A percentile compares a stretch with the other conserved stretches of the same genome.
Conservation (phyloP, 2,329 filamentous ascomycete species). For the Mycosphaerella sp. region DNA sequence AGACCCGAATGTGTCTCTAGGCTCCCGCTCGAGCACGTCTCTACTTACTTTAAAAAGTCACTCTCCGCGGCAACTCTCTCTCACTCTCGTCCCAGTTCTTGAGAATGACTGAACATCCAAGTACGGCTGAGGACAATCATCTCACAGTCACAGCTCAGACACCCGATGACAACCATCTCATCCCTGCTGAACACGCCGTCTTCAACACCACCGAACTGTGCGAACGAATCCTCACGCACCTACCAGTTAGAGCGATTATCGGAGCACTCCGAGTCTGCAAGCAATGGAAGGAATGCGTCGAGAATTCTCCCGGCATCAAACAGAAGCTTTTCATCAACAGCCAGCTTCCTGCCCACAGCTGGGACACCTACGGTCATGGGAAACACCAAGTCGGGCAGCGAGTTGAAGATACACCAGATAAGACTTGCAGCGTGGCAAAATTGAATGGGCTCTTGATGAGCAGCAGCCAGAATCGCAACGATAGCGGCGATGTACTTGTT, state of each 20-base stretch:
- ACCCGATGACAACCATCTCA: neutral
- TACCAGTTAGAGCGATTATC: neutral
- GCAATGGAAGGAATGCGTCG: neutral
- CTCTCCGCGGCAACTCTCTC: no score
- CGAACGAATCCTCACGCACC: neutral
- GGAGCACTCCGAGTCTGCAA: neutral
- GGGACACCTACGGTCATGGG: neutral
- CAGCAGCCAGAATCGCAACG: neutral
- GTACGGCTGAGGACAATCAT: no score
- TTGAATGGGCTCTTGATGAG: no score
- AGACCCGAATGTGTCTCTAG: no score
- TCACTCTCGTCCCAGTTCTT: no score
- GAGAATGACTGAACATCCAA: no score
- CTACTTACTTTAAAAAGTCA: no score
- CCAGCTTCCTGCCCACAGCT: neutral
- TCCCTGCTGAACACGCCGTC: neutral
- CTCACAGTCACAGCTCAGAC: no score
- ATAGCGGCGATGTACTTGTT: no score
- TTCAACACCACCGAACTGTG: neutral
- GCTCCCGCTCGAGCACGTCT: no score
- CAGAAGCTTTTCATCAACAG: neutral
- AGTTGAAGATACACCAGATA: neutral
- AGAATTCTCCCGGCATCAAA: neutral
- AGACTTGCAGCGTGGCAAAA: no score
- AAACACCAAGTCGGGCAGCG: neutral